Evolutionary conservation across 768 basidiomycete genomes (phyloP), one percentile per base, ranked within the genome.

Genomic region (Lactarius vividus): DNA sequence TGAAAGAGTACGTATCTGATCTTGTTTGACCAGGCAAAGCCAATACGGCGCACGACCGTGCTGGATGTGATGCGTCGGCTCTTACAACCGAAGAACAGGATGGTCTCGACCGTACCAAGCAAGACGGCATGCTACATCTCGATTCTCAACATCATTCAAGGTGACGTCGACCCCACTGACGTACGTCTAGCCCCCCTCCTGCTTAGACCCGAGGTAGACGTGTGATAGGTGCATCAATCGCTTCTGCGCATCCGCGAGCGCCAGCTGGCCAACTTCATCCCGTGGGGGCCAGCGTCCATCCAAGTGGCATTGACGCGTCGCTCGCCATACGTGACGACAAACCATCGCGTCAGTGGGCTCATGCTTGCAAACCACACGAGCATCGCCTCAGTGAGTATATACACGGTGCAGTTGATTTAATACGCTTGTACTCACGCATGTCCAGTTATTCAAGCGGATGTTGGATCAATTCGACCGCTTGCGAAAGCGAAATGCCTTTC

Each of bases 351-450:
- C 63, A 98, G 96, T 75, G 96, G 96, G 0, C 82, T 99, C 59
- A 98, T 99, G 97, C 84, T 99, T 58, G 97, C 96, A 11, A 99
- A 99, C 72, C 97, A 99, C 75, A 99, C 97, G n/a, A 95, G 94
- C 72, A 94, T 99, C 65, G 94, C 94, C 31, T 95, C 94, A 39
- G 92, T 96, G 71, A 46, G 90, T 83, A 10, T 42, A 31, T 26
- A 42, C 28, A 44, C 37, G 26, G n/a, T 0, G 26, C n/a, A 42
- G n/a, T 49, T 29, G 28, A 16, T 35, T n/a, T 42, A 35, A 57
- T 18, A 10, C 23, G 4, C 46, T 49, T 15, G 61, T 29, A n/a
- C 52, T 67, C n/a, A 58, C 31, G 44, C 44, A 28, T 13, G 59
- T 16, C 10, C 56, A 96, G 94, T 78, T 98, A 49, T 98, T 98